phyloP scores from a whole-genome alignment of 148 eudicot species.

The Persicaria maculosa region DNA sequence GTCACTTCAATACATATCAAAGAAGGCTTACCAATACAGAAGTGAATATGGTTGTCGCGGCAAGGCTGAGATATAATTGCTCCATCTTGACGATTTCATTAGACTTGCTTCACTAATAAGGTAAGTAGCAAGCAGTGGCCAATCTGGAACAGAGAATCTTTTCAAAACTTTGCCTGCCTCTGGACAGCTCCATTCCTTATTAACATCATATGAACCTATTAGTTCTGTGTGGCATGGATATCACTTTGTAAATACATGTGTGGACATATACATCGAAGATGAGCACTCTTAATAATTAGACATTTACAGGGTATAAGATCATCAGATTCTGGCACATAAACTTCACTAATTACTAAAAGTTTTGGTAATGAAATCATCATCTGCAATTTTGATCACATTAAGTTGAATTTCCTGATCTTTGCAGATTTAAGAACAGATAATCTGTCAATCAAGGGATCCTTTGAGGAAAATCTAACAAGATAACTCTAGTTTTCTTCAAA shows the following conservation, averaged over 20 bases:
- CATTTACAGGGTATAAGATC: no score
- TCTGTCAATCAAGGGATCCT: no score
- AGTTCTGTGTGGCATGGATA: neutral
- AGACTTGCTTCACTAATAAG: conserved; percentile 86
- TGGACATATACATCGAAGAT: neutral
- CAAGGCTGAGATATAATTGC: conserved; percentile 85
- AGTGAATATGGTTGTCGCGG: conserved; percentile 97
- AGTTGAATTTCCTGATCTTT: neutral
- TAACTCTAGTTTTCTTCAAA: neutral
- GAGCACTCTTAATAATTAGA: neutral
- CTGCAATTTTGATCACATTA: neutral
- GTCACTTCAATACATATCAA: neutral
- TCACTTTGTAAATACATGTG: neutral
- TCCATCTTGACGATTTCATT: conserved; percentile 78
- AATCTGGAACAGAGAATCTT: conserved; percentile 75
- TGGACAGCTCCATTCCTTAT: conserved; percentile 75
- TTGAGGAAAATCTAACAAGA: neutral
- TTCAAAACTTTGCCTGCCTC: conserved; percentile 78
- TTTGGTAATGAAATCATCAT: neutral
- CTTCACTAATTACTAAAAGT: no score
- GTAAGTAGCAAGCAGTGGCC: conserved; percentile 95
- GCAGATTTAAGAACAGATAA: neutral
- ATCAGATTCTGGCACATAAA: no score
- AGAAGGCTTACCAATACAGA: conserved; percentile 64
- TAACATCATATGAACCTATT: conserved; percentile 10